A percentile compares a stretch with the other conserved stretches of the same genome.
phyloP scores from a whole-genome alignment of 164 flowering plant species.

The Vitis rupestris region DNA sequence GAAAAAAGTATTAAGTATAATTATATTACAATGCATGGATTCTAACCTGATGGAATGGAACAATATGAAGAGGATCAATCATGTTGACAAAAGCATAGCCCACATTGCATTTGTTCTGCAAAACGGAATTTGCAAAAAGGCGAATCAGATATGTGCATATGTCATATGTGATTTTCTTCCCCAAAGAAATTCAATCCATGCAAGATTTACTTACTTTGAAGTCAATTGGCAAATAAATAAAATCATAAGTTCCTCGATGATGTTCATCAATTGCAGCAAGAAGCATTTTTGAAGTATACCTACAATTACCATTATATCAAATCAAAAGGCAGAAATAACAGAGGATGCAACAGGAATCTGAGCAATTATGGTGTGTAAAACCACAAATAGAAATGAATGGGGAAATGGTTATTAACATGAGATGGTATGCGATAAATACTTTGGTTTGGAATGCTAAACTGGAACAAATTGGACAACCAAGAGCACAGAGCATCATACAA shows the following conservation, averaged over 20 bases:
- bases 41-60: slow-evolving; percentile 73
- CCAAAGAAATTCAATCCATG: background rate
- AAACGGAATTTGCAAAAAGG: background rate
- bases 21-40: background rate
- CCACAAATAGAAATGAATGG: background rate
- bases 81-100: slow-evolving; percentile 93
- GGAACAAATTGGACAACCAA: background rate
- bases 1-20: background rate
- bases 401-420: background rate
- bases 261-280: slow-evolving; percentile 78
- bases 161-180: background rate
- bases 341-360: background rate
- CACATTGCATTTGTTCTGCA: slow-evolving; percentile 88
- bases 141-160: background rate
- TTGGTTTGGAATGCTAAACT: background rate
- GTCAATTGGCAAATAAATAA: slow-evolving; percentile 84
- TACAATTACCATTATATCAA: slow-evolving; percentile 16
- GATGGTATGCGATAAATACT: background rate
- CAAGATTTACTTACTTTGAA: slow-evolving; percentile 57
- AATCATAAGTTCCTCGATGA: slow-evolving; percentile 76
- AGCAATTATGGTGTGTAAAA: background rate
- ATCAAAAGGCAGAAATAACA: background rate
- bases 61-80: slow-evolving; percentile 61
- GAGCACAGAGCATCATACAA: background rate
- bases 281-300: slow-evolving; percentile 91